These are phyloP conservation scores for Pleurozium schreberi DNA, from an alignment of 225 moss, liverwort and hornwort species.

Conservation along the genomic window DNA sequence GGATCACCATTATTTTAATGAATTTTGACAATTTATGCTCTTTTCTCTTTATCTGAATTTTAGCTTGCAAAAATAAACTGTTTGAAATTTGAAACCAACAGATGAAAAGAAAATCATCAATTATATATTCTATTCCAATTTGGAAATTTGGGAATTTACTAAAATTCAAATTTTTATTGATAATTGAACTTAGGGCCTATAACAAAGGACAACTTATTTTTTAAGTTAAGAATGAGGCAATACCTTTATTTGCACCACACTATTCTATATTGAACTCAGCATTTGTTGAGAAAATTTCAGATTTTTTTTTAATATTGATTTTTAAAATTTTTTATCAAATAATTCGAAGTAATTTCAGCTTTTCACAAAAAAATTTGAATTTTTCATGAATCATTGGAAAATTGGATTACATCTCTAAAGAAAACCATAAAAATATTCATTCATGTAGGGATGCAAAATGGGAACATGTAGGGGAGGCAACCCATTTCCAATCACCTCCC, in stretches of 20 bases:
- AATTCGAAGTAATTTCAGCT: neutral
- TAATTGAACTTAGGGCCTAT: neutral
- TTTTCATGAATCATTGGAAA: neutral
- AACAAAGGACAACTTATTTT: accelerated
- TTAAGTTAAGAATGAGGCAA: accelerated
- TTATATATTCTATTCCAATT: neutral
- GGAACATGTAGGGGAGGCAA: accelerated
- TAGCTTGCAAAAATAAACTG: accelerated
- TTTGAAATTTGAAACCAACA: neutral
- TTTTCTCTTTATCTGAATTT: neutral
- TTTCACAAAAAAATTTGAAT: neutral
- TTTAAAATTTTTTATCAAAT: neutral
- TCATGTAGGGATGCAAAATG: neutral
- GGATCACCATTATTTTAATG: no score
- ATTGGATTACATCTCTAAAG: neutral
- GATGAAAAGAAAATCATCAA: no score
- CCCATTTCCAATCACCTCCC: no score
- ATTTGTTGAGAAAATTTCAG: accelerated
- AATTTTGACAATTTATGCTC: no score
- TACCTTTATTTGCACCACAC: neutral
- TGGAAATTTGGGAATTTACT: neutral
- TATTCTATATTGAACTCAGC: neutral
- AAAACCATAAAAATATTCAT: neutral
- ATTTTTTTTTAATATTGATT: neutral
- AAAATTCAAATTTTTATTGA: neutral